phyloP scores from a whole-genome alignment of 805 yeast genomes.

The Nakazawaea ernobii region DNA sequence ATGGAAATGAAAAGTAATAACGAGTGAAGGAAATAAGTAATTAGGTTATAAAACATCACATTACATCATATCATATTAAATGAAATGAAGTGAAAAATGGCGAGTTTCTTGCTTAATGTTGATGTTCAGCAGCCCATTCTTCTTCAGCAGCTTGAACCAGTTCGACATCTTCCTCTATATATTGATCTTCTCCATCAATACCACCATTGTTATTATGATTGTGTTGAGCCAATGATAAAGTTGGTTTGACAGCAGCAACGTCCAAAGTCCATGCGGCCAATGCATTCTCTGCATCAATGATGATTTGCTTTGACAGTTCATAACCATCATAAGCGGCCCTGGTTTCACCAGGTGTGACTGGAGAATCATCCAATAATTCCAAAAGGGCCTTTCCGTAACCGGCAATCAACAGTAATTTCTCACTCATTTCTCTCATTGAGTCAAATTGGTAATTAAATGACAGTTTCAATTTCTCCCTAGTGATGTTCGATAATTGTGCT shows the following conservation, averaged over 20 bases:
- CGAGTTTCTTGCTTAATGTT: too few relatives aligned
- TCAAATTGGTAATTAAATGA: constrained; percentile 83
- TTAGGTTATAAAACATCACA: too few relatives aligned
- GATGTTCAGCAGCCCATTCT: constrained; percentile 41
- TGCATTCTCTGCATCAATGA: constrained; percentile 80
- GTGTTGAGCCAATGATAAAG: constrained; percentile 55
- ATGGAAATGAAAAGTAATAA: too few relatives aligned
- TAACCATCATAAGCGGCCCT: constrained; percentile 87
- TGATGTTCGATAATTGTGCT: constrained; percentile 84
- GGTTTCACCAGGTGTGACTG: constrained; percentile 89
- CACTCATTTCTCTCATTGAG: constrained; percentile 79
- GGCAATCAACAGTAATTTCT: constrained; percentile 79
- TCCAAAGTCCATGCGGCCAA: constrained; percentile 82
- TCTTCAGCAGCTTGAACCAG: constrained; percentile 45
- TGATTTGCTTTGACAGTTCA: constrained; percentile 83
- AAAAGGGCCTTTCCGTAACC: constrained; percentile 85
- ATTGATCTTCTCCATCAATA: constrained; percentile 48
- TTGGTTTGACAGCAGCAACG: constrained; percentile 76
- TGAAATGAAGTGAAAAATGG: too few relatives aligned
- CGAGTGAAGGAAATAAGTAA: too few relatives aligned
- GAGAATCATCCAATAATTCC: constrained; percentile 77
- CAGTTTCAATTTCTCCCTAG: constrained; percentile 81
- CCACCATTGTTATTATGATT: constrained; percentile 38
- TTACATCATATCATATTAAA: too few relatives aligned
- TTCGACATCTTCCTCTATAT: constrained; percentile 40